Evolutionary conservation across 2,329 filamentous ascomycete genomes (phyloP).

Genomic region (Periglandula ipomoeae): DNA sequence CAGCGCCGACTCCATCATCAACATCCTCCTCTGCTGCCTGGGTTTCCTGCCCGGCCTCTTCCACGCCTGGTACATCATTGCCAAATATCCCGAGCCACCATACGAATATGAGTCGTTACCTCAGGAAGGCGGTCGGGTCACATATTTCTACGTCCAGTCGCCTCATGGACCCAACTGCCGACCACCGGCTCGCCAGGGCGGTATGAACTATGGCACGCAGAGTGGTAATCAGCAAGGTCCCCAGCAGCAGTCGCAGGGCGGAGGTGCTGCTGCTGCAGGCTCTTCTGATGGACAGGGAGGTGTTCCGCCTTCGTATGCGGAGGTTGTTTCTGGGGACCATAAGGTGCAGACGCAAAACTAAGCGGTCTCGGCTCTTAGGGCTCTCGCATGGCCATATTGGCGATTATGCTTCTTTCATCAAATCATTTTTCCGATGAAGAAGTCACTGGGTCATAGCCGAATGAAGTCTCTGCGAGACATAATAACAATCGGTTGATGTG

Average conservation of each 20-base stretch:
- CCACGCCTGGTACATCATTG: conserved; percentile 97
- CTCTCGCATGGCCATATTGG: neutral
- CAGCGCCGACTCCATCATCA: conserved; percentile 86
- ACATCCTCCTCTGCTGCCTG: conserved; percentile 78
- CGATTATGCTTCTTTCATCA: too few species aligned
- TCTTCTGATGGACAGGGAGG: conserved; percentile 27
- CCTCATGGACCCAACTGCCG: conserved; percentile 28
- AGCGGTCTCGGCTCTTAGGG: neutral
- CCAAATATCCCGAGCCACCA: conserved; percentile 70
- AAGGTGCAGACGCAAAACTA: conserved; percentile 61
- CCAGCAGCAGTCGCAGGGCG: conserved; percentile 16
- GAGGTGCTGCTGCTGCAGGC: conserved; percentile 31
- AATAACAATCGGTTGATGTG: too few species aligned
- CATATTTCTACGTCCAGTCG: conserved; percentile 67
- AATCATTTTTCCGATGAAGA: neutral
- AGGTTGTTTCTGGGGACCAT: conserved; percentile 81
- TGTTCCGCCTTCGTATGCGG: conserved; percentile 76
- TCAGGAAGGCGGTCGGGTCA: conserved; percentile 52
- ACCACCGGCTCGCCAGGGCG: conserved; percentile 14
- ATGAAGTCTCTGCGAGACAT: neutral
- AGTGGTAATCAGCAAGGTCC: neutral
- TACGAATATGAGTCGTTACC: conserved; percentile 60
- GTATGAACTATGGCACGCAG: conserved; percentile 14
- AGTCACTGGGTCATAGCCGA: neutral
- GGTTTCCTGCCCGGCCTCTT: conserved; percentile 79